These are phyloP conservation scores for Gossypium anomalum DNA, from an alignment of 345 rosid genomes.

Conservation along the genomic window DNA sequence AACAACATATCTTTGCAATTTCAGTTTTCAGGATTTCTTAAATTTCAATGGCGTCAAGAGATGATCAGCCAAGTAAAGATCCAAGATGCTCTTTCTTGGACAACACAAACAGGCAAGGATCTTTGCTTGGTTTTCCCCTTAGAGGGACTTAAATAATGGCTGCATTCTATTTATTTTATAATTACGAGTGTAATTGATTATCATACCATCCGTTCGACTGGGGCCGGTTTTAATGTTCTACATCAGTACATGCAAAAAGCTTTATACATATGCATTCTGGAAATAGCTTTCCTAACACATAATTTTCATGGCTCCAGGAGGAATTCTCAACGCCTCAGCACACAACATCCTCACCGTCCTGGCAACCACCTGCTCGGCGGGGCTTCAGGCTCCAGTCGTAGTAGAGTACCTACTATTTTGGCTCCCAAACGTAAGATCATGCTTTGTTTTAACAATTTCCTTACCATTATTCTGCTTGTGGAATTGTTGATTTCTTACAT, in stretches of 20 bases:
- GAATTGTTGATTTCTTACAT: not conserved
- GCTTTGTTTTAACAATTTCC: not conserved
- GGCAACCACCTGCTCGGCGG: not conserved
- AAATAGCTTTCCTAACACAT: no score
- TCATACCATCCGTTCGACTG: not conserved
- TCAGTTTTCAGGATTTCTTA: not conserved
- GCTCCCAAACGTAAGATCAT: not conserved
- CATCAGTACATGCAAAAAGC: not conserved
- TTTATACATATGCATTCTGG: not conserved
- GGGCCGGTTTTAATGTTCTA: not conserved
- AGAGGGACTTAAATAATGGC: not conserved
- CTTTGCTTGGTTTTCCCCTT: no score
- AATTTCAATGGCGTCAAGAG: not conserved
- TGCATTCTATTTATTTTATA: not conserved
- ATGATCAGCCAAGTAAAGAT: not conserved
- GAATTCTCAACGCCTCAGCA: not conserved
- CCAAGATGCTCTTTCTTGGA: conserved; percentile 1
- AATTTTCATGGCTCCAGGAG: not conserved
- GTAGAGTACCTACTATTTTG: not conserved
- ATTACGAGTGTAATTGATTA: not conserved
- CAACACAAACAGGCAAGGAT: not conserved
- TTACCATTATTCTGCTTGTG: not conserved
- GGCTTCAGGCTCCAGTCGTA: not conserved
- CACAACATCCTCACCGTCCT: not conserved
- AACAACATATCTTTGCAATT: not conserved